phyloP scores from a whole-genome alignment of 257 asterid species.

The Asclepias syriaca region DNA sequence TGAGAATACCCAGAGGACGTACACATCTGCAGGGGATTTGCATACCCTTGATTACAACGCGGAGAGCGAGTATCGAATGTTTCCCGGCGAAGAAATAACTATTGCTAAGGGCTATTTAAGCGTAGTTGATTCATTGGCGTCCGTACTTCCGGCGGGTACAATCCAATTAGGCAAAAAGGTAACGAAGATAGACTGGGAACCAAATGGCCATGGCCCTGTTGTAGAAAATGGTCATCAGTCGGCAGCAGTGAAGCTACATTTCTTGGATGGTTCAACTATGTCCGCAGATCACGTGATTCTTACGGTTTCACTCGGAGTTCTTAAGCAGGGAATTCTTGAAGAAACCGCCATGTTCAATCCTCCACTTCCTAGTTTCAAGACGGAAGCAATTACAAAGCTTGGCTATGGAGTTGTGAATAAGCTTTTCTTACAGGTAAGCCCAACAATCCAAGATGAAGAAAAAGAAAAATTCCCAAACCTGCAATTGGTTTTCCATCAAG shows the following conservation, averaged over 20 bases:
- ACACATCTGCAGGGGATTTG: conserved; percentile 63
- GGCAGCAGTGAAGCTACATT: conserved; percentile 56
- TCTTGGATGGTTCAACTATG: conserved; percentile 51
- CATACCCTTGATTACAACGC: conserved; percentile 52
- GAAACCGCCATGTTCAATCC: conserved; percentile 53
- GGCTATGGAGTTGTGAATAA: conserved; percentile 84
- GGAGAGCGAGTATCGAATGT: conserved; percentile 64
- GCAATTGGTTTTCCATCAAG: conserved; percentile 65
- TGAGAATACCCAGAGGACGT: conserved; percentile 68
- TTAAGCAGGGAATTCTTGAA: conserved; percentile 45
- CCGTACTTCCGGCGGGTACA: conserved; percentile 62
- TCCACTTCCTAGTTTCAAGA: conserved; percentile 54
- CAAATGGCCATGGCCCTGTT: neutral
- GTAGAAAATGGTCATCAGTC: conserved; percentile 27
- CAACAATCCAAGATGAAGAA: conserved; percentile 15
- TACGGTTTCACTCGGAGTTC: conserved; percentile 78
- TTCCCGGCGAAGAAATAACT: conserved; percentile 77
- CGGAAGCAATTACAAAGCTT: conserved; percentile 56
- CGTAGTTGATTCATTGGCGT: conserved; percentile 50
- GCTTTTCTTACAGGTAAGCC: conserved; percentile 49
- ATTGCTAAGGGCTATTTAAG: conserved; percentile 63
- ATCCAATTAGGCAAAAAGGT: conserved; percentile 55
- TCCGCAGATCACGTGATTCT: conserved; percentile 69
- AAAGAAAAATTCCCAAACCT: conserved; percentile 38
- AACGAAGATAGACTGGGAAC: conserved; percentile 54